Evolutionary conservation across 106 monocot genomes (phyloP).

Genomic region (Narthecium ossifragum): DNA sequence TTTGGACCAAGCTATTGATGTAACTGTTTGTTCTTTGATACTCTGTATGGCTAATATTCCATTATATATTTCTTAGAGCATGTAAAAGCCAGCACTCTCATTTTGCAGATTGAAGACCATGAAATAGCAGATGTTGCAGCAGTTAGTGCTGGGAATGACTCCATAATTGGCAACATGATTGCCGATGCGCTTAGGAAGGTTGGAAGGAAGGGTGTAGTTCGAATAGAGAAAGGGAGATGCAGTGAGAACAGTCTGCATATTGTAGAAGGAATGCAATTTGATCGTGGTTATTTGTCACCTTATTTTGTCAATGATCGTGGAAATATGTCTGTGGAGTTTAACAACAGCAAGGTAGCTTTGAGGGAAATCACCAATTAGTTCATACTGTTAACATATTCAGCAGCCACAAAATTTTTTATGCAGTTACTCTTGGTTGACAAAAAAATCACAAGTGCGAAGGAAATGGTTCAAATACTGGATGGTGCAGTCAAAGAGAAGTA

Average conservation of each 20-base stretch:
- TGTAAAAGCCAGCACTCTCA: background rate
- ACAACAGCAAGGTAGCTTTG: conserved; percentile 83
- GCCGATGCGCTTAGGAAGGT: conserved; percentile 98
- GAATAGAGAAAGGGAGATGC: conserved; percentile 96
- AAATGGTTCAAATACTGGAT: conserved; percentile 79
- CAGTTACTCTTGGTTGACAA: conserved; percentile 97
- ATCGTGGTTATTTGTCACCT: conserved; percentile 91
- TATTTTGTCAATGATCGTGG: conserved; percentile 98
- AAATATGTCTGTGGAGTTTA: conserved; percentile 92
- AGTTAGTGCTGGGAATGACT: conserved; percentile 92
- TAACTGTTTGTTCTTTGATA: no score
- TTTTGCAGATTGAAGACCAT: conserved; percentile 85
- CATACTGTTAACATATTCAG: no score
- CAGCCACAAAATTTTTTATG: conserved; percentile 5
- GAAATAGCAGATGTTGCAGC: conserved; percentile 97
- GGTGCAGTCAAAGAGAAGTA: conserved; percentile 90
- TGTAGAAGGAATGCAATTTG: conserved; percentile 99
- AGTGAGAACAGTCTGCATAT: conserved; percentile 86
- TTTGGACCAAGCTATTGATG: background rate
- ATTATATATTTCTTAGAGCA: background rate
- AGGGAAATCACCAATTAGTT: background rate
- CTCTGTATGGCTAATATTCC: no score
- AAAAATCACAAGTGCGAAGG: conserved; percentile 92
- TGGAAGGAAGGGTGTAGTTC: conserved; percentile 90
- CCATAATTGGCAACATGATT: conserved; percentile 96